Evolutionary conservation across 768 basidiomycete species (phyloP).

Genomic region (Russula compacta): DNA sequence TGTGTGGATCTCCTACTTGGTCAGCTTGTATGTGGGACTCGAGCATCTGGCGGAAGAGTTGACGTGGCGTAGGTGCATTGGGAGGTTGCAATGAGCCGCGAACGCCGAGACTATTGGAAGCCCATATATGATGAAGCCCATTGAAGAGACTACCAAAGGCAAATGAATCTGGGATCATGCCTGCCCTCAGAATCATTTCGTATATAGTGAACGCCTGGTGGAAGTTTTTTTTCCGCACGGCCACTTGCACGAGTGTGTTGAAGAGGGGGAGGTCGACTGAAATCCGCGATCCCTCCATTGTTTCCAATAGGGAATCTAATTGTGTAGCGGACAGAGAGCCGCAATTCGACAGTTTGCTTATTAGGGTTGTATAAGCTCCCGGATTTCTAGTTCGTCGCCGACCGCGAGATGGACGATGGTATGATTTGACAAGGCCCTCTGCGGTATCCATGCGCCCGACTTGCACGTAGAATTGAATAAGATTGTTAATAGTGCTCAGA

Average conservation of each 20-base stretch:
- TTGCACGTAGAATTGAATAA: slow-evolving; percentile 26
- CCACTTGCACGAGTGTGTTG: slow-evolving; percentile 39
- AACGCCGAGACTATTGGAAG: not conserved
- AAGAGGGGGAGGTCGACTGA: slow-evolving; percentile 35
- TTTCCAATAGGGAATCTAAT: slow-evolving; percentile 30
- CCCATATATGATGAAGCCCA: slow-evolving; percentile 2
- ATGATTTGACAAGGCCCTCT: slow-evolving; percentile 23
- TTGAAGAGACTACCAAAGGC: slow-evolving; percentile 18
- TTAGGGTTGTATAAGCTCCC: slow-evolving; percentile 33
- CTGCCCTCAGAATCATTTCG: slow-evolving; percentile 30
- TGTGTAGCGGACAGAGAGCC: slow-evolving; percentile 23
- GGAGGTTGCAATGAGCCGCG: not conserved
- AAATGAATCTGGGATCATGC: slow-evolving; percentile 28
- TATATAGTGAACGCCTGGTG: slow-evolving; percentile 38
- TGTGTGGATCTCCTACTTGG: not conserved
- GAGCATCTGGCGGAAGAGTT: slow-evolving; percentile 19
- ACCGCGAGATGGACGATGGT: slow-evolving; percentile 21
- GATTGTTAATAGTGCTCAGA: slow-evolving; percentile 13
- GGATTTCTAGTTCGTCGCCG: slow-evolving; percentile 14
- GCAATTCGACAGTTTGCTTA: slow-evolving; percentile 30
- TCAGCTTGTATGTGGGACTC: slow-evolving; percentile 6
- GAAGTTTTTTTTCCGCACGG: slow-evolving; percentile 28
- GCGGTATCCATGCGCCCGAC: slow-evolving; percentile 28
- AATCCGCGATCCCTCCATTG: slow-evolving; percentile 33
- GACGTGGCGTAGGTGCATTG: slow-evolving; percentile 7